These are phyloP conservation scores for Dalbergia cochinchinensis DNA, from an alignment of 306 rosid genomes.

Conservation along the genomic window DNA sequence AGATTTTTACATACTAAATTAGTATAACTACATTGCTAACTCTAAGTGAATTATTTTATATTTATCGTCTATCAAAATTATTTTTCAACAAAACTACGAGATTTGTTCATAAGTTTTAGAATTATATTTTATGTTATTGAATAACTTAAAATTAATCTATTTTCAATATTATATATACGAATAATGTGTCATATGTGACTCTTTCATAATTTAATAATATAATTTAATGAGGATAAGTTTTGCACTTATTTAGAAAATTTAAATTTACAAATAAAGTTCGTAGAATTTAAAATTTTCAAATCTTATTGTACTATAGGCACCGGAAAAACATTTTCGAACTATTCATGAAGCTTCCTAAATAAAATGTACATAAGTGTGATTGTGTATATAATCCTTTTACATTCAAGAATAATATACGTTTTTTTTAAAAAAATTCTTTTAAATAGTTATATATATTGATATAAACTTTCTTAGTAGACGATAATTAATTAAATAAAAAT, in stretches of 20 bases:
- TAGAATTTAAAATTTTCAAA: neutral
- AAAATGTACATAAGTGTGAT: neutral
- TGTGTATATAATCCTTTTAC: neutral
- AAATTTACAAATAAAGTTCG: neutral
- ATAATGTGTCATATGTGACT: neutral
- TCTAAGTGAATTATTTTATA: too few species aligned
- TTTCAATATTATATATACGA: too few species aligned
- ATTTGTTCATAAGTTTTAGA: too few species aligned
- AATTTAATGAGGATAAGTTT: too few species aligned
- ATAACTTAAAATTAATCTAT: too few species aligned
- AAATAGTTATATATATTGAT: neutral
- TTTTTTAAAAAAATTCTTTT: neutral
- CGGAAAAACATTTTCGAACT: neutral
- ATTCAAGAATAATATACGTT: neutral
- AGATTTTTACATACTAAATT: too few species aligned
- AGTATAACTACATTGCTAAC: too few species aligned
- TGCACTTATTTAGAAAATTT: neutral
- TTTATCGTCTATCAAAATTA: too few species aligned
- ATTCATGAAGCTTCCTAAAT: conserved; percentile 1
- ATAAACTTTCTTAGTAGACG: neutral
- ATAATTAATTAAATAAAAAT: neutral
- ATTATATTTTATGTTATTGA: too few species aligned
- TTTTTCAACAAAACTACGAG: too few species aligned
- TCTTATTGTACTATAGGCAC: neutral
- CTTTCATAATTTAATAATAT: too few species aligned